Evolutionary conservation across 2,329 filamentous ascomycete species (phyloP), one percentile per base, ranked within the genome.

Genomic region (Coniella vitis): DNA sequence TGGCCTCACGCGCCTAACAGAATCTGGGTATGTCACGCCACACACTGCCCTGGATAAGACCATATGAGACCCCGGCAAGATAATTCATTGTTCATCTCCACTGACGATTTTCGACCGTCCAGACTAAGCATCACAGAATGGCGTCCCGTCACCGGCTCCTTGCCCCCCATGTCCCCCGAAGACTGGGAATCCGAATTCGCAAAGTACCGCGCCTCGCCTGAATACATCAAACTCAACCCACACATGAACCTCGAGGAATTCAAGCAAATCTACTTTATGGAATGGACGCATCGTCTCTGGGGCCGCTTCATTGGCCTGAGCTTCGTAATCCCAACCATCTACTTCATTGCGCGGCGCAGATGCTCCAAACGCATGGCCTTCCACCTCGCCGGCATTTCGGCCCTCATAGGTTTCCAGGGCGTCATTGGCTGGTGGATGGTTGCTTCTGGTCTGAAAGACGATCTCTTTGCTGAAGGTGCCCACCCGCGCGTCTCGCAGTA

Each of bases 401-500:
- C 78, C 42, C 74, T 97, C 59, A 96, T 98, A 60, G 93, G 89
- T 47, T 93, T 95, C 66, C 93, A 98, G 67, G 93, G 93, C 38
- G 80, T 93, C 61, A 84, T 98, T 55, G 93, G 93, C 47, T 98
- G 93, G 93, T 98, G 93, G 90, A 98, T 98, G 93, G 93, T 98
- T 58, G 94, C 94, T 69, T 94, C 87, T 10, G 93, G 93, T 2
- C 75, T 98, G 54, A 94, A 91, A 65, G 93, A 97, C 63, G 93
- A 98, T 65, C 78, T 98, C 22, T 96, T 98, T 63, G 87, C 87
- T 17, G 86, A 88, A 2, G 93, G 90, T 12, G 86, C 84, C 49
- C 89, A 95, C 65, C 93, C 93, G 0, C 83, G 93, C 51, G 93
- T 98, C 43, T 91, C 85, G 54, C 93, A 98, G 69, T 98, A 98